Base-by-base conservation (phyloP, 176 grass and related monocot species). In the Raddia guianensis region DNA sequence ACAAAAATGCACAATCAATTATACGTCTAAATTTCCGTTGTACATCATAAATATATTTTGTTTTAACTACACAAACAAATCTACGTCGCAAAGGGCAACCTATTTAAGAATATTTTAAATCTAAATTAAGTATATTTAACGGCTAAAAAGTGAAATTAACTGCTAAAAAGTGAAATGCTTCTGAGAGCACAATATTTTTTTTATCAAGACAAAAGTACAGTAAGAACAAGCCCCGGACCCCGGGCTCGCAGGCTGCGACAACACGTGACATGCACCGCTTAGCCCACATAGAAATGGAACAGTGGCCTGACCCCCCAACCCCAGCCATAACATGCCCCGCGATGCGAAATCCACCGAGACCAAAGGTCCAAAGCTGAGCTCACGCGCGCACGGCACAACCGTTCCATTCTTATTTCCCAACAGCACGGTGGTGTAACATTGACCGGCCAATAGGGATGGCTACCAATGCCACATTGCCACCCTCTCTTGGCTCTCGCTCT, bases 361-460 rank as follows among this genome's bases (percentile, higher is more conserved):
- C 63, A 56, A 27, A 27, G 27, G 27, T 27, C 27, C 27, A 27
- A 27, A 76, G 42, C 49, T 58, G 82, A 85, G 71, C 12, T 69
- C 49, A 84, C 44, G 63, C 49, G 80, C 44, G 72, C 43, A 69
- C 64, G 53, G 44, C 82, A 50, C 77, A n/a, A 44, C 56, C 44
- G 18, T 12, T 27, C 37, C 49, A 8, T 75, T 53, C 16, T 70
- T 55, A 20, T 73, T 19, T 56, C 37, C 18, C 40, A 58, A 20
- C 45, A 2, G 64, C 70, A 63, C 37, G 64, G 33, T 77, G 45
- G 82, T 47, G 82, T 35, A 65, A 27, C 77, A 76, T 81, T 85
- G 87, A 89, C 87, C 47, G 72, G 77, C 82, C 87, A 85, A 85
- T 80, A 63, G 76, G 82, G 43, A 76, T 70, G 76, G 76, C 54